Evolutionary conservation across 2,329 filamentous ascomycete species (phyloP), one percentile per base, ranked within the genome.

Genomic region (Dothideomycetes sp.): DNA sequence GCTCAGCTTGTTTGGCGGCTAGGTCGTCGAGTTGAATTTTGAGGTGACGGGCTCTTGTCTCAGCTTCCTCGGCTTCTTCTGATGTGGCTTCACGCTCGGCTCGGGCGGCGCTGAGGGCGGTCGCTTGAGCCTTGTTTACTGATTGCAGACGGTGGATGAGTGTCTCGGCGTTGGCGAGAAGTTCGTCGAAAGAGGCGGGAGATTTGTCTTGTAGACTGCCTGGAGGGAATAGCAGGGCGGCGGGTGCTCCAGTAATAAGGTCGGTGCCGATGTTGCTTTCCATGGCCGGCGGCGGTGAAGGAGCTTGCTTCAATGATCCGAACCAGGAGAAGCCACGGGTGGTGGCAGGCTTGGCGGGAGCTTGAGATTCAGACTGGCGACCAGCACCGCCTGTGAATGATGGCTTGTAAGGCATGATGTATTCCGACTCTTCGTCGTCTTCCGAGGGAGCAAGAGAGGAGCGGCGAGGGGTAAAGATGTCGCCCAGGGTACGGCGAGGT

Each of bases 11-110:
- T 45, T 69, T 67, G 23, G 65, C 65, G 4, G 73, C 71, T 66
- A 79, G 73, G 25, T 71, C 72, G 53, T 78, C 71, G 15, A 80
- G 62, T 55, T 80, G 76, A 47, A 70, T 64, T 57, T 78, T 78
- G 39, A 79, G 59, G 49, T 77, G 70, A 25, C 67, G 63, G 11
- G 71, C 66, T 6, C 74, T 65, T 27, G 72, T 76, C 23, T 75
- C 67, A 11, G 73, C 68, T 49, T 78, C 76, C 45, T 77, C 73
- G 0, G 76, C 63, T 53, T 80, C 76, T 47, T 79, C 76, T n/a
- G 67, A 64, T 49, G 74, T 71, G 9, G 71, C 70, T 37, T 68
- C 70, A 45, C 74, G 70, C 49, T 77, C 73, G 4, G 69, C 70
- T 24, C 68, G 59, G 3, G 68, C 64, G 45, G 71, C 66, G 27